These are phyloP conservation scores for Jatropha multifida DNA, from an alignment of 441 rosid genomes.

Conservation along the genomic window DNA sequence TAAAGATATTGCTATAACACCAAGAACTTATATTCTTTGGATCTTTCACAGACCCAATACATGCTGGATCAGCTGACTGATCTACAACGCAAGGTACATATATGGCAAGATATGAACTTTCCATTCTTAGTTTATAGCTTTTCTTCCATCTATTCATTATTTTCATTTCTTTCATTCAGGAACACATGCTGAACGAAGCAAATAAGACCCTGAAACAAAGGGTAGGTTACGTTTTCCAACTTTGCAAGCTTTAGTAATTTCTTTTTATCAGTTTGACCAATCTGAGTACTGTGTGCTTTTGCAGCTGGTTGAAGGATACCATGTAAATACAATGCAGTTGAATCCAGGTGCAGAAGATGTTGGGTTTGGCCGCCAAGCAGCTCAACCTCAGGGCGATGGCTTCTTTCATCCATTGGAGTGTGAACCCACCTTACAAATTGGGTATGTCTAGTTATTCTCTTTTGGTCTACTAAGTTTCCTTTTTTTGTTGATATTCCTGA, in stretches of 20 bases:
- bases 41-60: conserved; percentile 64
- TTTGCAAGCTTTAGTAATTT: too few relatives aligned
- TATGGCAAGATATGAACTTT: conserved; percentile 5
- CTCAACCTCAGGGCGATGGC: conserved; percentile 59
- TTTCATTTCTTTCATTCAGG: conserved; percentile 40
- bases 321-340: conserved; percentile 60
- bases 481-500: neutral
- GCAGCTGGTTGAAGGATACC: conserved; percentile 93
- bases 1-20: neutral
- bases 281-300: neutral
- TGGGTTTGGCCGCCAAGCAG: conserved; percentile 50
- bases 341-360: conserved; percentile 62
- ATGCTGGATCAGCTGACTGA: conserved; percentile 96
- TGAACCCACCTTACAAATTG: conserved; percentile 90
- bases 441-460: conserved; percentile 40
- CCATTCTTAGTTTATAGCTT: neutral
- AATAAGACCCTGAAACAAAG: conserved; percentile 78
- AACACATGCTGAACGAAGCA: conserved; percentile 74
- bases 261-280: neutral
- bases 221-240: conserved; percentile 41
- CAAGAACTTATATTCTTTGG: neutral
- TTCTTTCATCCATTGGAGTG: conserved; percentile 89
- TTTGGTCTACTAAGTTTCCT: too few relatives aligned
- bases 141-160: neutral
- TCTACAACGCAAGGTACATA: conserved; percentile 81